Conservation (phyloP, 192 early-diverging fungal genomes). For the Irineochytrium annulatum region DNA sequence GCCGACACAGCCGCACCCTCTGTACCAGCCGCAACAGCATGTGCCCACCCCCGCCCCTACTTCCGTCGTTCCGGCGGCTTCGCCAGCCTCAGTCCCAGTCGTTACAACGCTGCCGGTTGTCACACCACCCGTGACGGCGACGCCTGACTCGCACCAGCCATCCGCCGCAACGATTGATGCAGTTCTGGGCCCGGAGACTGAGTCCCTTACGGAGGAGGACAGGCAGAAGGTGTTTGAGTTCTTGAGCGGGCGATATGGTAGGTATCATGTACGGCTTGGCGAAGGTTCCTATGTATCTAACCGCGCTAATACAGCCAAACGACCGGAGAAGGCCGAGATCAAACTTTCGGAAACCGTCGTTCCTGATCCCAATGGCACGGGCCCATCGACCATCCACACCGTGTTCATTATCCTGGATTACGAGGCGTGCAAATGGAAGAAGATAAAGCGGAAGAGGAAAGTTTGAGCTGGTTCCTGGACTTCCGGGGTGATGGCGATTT, state of each 20-base stretch:
- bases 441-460: slow-evolving; percentile 23
- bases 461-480: too few species aligned
- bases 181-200: slow-evolving; percentile 12
- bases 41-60: background rate
- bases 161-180: background rate
- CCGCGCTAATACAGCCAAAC: slow-evolving; percentile 3
- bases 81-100: background rate
- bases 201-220: slow-evolving; percentile 8
- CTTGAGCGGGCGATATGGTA: slow-evolving; percentile 21
- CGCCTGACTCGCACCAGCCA: background rate
- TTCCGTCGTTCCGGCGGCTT: background rate
- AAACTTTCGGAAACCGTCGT: slow-evolving; percentile 15
- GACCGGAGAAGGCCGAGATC: slow-evolving; percentile 14
- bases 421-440: slow-evolving; percentile 23
- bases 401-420: slow-evolving; percentile 26
- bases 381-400: slow-evolving; percentile 10
- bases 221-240: slow-evolving; percentile 8
- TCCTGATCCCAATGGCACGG: slow-evolving; percentile 6
- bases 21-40: background rate
- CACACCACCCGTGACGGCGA: slow-evolving; percentile 1
- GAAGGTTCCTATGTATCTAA: background rate
- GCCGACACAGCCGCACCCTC: background rate
- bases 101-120: background rate
- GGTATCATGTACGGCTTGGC: background rate
- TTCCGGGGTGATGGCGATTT: too few species aligned